Percentiles rank a stretch among this genome's conserved stretches.
Evolutionary conservation across 2,329 filamentous ascomycete species (phyloP).

Genomic region (Penicillium sumatraense): DNA sequence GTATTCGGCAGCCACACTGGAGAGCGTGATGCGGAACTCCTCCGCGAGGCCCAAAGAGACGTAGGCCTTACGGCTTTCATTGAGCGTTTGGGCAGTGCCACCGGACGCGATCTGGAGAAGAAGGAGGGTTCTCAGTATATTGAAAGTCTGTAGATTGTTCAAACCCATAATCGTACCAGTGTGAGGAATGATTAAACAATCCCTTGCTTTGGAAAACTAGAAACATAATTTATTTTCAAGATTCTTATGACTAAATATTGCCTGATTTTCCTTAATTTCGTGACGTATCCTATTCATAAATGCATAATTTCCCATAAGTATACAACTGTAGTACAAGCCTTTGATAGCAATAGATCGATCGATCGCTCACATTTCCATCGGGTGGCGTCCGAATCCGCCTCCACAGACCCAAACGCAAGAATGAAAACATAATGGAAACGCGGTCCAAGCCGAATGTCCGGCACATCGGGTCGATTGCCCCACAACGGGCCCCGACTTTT

Average conservation of each 20-base stretch:
- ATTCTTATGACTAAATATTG: not conserved
- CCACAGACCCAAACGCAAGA: conserved; percentile 2
- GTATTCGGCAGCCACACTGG: conserved; percentile 38
- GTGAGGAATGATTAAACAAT: not conserved
- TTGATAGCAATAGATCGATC: not conserved
- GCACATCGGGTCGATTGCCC: conserved; percentile 4
- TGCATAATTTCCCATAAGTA: not conserved
- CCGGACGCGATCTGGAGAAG: conserved; percentile 22
- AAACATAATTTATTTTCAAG: not conserved
- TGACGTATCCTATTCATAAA: not conserved
- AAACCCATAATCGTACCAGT: not conserved
- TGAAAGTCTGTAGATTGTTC: conserved; percentile 19
- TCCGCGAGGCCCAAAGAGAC: conserved; percentile 29
- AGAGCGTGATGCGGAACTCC: conserved; percentile 28
- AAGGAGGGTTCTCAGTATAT: conserved; percentile 23
- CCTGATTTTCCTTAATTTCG: not conserved
- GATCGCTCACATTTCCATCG: not conserved
- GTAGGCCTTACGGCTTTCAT: conserved; percentile 29
- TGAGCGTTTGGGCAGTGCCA: conserved; percentile 21
- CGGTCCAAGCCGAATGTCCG: conserved; percentile 10
- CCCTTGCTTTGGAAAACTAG: not conserved
- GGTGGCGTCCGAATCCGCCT: conserved; percentile 12
- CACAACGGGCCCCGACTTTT: conserved; percentile 13
- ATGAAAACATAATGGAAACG: conserved; percentile 4
- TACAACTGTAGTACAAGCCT: not conserved